A percentile compares a stretch with the other conserved stretches of the same genome.
phyloP scores from a whole-genome alignment of 2,329 filamentous ascomycete species.

The Fusarium chaquense region DNA sequence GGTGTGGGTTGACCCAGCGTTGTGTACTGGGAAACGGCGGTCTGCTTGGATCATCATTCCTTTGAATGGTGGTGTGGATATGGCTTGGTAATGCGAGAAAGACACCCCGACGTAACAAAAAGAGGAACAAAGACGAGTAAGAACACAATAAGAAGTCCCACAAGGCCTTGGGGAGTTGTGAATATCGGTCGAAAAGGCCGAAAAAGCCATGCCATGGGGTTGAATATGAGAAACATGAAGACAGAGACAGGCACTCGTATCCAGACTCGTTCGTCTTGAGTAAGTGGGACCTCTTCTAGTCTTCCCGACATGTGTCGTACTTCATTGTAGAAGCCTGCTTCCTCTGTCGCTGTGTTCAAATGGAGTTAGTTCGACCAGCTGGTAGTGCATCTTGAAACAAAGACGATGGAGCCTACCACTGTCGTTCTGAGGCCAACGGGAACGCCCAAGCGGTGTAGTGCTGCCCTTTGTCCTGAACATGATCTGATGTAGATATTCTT shows the following conservation, averaged over 20 bases:
- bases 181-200: not conserved
- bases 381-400: not conserved
- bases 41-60: accelerated
- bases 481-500: no score
- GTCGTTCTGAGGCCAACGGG: not conserved
- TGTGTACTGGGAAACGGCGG: accelerated
- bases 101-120: not conserved
- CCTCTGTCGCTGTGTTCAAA: not conserved
- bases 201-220: not conserved
- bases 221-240: not conserved
- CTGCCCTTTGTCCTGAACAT: not conserved
- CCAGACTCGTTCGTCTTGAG: not conserved
- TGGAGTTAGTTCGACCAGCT: not conserved
- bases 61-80: not conserved
- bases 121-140: not conserved
- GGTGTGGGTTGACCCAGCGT: no score
- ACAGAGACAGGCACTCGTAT: not conserved
- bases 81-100: not conserved
- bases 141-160: not conserved
- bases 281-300: not conserved
- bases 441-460: not conserved
- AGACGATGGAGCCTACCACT: not conserved
- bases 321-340: not conserved
- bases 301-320: not conserved
- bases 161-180: not conserved